Base-by-base conservation (phyloP, 768 basidiomycete species). In the Filobasidium floriforme region DNA sequence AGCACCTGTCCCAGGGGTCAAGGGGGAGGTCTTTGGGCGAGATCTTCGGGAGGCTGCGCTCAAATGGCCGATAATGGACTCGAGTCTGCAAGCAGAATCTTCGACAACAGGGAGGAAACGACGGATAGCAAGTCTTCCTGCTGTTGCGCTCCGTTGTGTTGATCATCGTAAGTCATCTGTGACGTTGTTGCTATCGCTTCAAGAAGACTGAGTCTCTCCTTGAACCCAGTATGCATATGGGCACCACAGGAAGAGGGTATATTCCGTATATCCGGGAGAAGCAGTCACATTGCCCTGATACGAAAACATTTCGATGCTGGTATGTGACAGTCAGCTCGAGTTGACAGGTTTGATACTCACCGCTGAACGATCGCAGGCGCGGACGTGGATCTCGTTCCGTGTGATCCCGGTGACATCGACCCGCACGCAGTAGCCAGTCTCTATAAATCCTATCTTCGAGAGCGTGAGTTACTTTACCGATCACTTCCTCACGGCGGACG, bases 391-490 rank as follows among this genome's bases (percentile, higher is more conserved):
- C 84, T 97, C 80, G 79, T 82, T 46, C 84, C 85, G 68, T 88
- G 87, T 69, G 83, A 84, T 60, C 92, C 91, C 28, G 86, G 88
- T 9, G 92, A 97, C 73, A 80, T 97, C 41, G 93, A 97, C 74
- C 93, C 93, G 57, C 92, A 97, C 77, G 90, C 91, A 0, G 92
- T 97, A 7, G 87, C 92, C 22, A 89, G 90, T 28, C 81, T 94
- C 37, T 96, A 94, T 81, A 96, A 94, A 78, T 88, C 90, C 0
- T 97, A 86, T 76, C 81, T 97, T 51, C 88, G 93, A 65, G 92
- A 96, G 83, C 81, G 92, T 94, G 79, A 81, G 92, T 83, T 15
- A 19, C 71, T 94, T 92, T 97, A 44, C 93, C 92, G 1, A 88
- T 89, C 68, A 86, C 88, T 0, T 86, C 94, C 60, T 79, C 96